A percentile compares a stretch with the other conserved stretches of the same genome.
Evolutionary conservation across 441 rosid genomes (phyloP).

Genomic region (Capsella rubella): DNA sequence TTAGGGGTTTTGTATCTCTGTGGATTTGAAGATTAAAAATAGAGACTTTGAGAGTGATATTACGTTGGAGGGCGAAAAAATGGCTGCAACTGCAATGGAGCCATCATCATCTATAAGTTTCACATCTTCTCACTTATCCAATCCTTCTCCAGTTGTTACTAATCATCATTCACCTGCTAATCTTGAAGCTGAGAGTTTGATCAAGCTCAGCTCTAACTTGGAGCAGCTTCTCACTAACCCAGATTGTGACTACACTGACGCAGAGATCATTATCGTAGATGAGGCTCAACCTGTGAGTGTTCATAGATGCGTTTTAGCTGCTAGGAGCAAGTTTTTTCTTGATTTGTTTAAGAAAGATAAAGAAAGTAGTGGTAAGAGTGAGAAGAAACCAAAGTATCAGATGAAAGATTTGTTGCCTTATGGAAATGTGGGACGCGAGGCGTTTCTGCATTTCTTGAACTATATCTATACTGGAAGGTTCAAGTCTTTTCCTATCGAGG

Average conservation of each 20-base stretch:
- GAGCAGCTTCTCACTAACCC: slow-evolving; percentile 67
- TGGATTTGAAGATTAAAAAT: slow-evolving; percentile 20
- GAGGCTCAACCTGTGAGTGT: slow-evolving; percentile 55
- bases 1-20: slow-evolving; percentile 16
- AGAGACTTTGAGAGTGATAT: slow-evolving; percentile 31
- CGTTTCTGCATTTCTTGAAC: slow-evolving; percentile 68
- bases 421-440: slow-evolving; percentile 77
- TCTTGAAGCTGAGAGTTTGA: slow-evolving; percentile 68
- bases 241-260: slow-evolving; percentile 66
- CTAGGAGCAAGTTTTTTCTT: slow-evolving; percentile 74
- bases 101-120: slow-evolving; percentile 42
- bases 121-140: slow-evolving; percentile 39
- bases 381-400: slow-evolving; percentile 56
- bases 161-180: slow-evolving; percentile 54
- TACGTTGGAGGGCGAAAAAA: neutral
- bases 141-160: slow-evolving; percentile 17
- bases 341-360: slow-evolving; percentile 62
- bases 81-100: slow-evolving; percentile 42
- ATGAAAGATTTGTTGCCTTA: slow-evolving; percentile 62
- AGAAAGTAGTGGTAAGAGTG: slow-evolving; percentile 41
- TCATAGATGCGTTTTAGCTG: slow-evolving; percentile 83
- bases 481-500: slow-evolving; percentile 69
- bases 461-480: slow-evolving; percentile 83
- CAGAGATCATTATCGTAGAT: slow-evolving; percentile 73
- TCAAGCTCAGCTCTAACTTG: slow-evolving; percentile 74